phyloP scores from a whole-genome alignment of 441 rosid species.

The Manihot esculenta region DNA sequence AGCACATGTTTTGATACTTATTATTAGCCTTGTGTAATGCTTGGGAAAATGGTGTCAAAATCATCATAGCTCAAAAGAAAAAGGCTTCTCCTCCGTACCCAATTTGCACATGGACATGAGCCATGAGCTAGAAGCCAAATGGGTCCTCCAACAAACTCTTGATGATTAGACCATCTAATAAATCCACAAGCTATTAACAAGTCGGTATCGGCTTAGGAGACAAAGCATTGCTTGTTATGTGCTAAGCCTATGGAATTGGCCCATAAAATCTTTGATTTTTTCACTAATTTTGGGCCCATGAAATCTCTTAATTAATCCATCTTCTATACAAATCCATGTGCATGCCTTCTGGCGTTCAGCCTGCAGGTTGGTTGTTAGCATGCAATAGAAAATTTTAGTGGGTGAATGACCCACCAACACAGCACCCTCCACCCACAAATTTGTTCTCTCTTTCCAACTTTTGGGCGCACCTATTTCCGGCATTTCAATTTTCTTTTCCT shows the following conservation, averaged over 20 bases:
- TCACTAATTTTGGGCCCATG: conserved; percentile 16
- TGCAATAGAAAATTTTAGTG: not conserved
- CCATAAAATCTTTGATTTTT: conserved; percentile 19
- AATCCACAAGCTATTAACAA: conserved; percentile 12
- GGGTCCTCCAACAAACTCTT: conserved; percentile 11
- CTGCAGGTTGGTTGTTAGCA: conserved; percentile 20
- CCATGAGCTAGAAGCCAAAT: not conserved
- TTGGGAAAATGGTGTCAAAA: conserved; percentile 19
- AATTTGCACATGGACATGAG: conserved; percentile 16
- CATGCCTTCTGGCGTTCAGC: conserved; percentile 7
- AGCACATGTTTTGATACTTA: conserved; percentile 16
- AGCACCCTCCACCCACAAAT: not conserved
- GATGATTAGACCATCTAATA: conserved; percentile 20
- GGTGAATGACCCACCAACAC: conserved; percentile 5
- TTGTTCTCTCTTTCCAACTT: conserved; percentile 1
- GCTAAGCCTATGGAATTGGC: conserved; percentile 1
- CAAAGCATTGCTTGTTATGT: not conserved
- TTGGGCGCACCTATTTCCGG: not conserved
- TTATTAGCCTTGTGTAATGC: conserved; percentile 3
- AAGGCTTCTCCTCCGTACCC: not conserved
- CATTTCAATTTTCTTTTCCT: not conserved
- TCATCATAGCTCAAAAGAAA: conserved; percentile 15
- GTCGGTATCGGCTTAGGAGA: conserved; percentile 14
- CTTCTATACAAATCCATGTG: conserved; percentile 20
- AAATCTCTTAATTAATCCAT: conserved; percentile 21